phyloP scores from a whole-genome alignment of 2,329 filamentous ascomycete genomes.

The Beauveria australis region DNA sequence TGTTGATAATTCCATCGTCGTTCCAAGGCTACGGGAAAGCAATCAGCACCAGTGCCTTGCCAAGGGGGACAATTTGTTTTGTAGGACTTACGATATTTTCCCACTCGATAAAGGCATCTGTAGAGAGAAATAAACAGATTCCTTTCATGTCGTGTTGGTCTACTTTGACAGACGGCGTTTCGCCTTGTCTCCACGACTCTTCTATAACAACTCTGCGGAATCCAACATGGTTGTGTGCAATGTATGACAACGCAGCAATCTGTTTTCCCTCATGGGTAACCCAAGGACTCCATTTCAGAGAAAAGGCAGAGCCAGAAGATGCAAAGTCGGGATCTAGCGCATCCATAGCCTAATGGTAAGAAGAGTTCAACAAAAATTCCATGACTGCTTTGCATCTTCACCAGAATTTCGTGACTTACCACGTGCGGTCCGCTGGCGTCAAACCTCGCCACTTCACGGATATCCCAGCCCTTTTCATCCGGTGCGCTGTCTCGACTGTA shows the following conservation, averaged over 20 bases:
- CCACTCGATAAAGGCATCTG: constrained; percentile 48
- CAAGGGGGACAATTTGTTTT: no score
- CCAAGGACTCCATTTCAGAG: constrained; percentile 49
- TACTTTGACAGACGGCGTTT: constrained; percentile 30
- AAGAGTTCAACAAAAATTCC: background rate
- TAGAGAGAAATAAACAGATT: constrained; percentile 41
- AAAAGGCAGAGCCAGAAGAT: constrained; percentile 40
- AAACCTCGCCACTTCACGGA: constrained; percentile 44
- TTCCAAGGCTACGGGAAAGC: constrained; percentile 32
- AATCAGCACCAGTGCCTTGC: constrained; percentile 12
- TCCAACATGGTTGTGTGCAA: constrained; percentile 44
- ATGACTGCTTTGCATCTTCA: background rate
- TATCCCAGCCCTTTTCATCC: constrained; percentile 35
- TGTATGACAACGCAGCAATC: constrained; percentile 41
- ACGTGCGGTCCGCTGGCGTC: constrained; percentile 37
- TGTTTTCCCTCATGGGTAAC: constrained; percentile 24
- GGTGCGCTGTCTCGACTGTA: constrained; percentile 18
- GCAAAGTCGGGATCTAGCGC: constrained; percentile 39
- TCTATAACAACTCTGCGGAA: constrained; percentile 42
- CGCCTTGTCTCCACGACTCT: constrained; percentile 25
- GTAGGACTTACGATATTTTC: constrained; percentile 38
- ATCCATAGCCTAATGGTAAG: constrained; percentile 19
- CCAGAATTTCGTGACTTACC: constrained; percentile 10
- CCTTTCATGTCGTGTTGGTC: constrained; percentile 35
- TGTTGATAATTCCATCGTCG: constrained; percentile 28